Evolutionary conservation across 2,329 filamentous ascomycete genomes (phyloP).

Genomic region (Zasmidium angulare): DNA sequence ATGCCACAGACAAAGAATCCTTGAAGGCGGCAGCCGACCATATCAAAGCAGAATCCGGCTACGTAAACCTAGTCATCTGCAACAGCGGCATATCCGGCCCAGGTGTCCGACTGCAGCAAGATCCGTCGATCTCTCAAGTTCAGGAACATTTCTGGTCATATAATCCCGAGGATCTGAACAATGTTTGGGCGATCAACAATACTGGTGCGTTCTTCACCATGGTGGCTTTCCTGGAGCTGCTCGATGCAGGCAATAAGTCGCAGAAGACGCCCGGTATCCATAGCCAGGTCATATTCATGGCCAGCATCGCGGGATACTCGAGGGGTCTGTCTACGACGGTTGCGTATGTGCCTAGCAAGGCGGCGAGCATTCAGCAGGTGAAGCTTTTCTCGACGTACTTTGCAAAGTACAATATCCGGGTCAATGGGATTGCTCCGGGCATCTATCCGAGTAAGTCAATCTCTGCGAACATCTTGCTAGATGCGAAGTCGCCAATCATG

Average conservation of each 20-base stretch:
- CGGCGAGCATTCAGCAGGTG: constrained; percentile 43
- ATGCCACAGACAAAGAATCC: constrained; percentile 45
- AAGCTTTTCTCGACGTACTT: constrained; percentile 45
- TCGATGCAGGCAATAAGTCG: constrained; percentile 46
- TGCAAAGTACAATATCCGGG: constrained; percentile 45
- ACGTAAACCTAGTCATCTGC: constrained; percentile 10
- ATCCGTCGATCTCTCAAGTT: constrained; percentile 6
- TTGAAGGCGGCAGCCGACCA: constrained; percentile 40
- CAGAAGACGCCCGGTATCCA: constrained; percentile 40
- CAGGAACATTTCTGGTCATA: constrained; percentile 12
- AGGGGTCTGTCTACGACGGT: constrained; percentile 22
- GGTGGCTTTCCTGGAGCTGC: constrained; percentile 46
- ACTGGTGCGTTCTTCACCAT: constrained; percentile 44
- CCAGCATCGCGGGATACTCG: constrained; percentile 43
- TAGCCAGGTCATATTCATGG: constrained; percentile 48
- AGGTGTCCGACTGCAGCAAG: neutral
- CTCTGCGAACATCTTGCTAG: too few relatives aligned
- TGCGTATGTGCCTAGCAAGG: constrained; percentile 46
- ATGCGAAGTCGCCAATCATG: too few relatives aligned
- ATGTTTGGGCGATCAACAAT: constrained; percentile 44
- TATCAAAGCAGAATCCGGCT: constrained; percentile 38
- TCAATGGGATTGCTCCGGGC: constrained; percentile 48
- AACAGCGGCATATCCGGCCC: constrained; percentile 10
- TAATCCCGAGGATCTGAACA: constrained; percentile 16
- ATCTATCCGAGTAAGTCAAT: constrained; percentile 13